Conservation (phyloP, 192 early-diverging fungal genomes). For the Coemansia sp. region DNA sequence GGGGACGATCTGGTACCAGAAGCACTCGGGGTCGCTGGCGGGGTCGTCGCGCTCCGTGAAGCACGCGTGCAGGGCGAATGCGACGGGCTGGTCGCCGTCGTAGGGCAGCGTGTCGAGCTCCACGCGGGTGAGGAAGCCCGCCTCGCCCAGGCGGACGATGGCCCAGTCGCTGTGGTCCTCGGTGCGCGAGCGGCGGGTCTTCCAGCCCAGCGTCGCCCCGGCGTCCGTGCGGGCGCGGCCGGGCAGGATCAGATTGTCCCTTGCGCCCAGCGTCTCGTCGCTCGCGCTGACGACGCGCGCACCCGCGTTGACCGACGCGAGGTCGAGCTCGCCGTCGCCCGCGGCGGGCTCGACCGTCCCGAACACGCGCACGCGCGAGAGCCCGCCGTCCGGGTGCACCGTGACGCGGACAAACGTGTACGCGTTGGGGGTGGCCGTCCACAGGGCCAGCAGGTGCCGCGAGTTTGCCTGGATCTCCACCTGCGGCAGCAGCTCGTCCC, state of each 20-base stretch:
- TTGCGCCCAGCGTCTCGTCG: constrained; percentile 66
- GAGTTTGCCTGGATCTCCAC: constrained; percentile 62
- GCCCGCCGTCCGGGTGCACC: constrained; percentile 75
- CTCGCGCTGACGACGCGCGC: constrained; percentile 59
- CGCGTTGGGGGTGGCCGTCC: constrained; percentile 36
- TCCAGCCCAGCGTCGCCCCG: constrained; percentile 76
- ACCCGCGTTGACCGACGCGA: constrained; percentile 61
- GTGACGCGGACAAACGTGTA: constrained; percentile 64
- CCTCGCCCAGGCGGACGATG: constrained; percentile 68
- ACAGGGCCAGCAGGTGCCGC: constrained; percentile 62
- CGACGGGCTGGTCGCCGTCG: constrained; percentile 85
- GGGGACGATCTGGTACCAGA: constrained; percentile 66
- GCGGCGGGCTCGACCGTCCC: constrained; percentile 54
- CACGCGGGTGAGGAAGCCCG: constrained; percentile 69
- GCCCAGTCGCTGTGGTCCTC: constrained; percentile 70
- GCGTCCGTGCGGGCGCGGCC: constrained; percentile 62
- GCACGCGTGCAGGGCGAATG: constrained; percentile 65
- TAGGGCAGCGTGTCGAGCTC: constrained; percentile 84
- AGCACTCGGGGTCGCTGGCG: constrained; percentile 44
- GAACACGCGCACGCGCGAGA: constrained; percentile 66
- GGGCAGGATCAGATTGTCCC: constrained; percentile 74
- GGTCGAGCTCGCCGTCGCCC: constrained; percentile 55
- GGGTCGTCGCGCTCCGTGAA: constrained; percentile 52
- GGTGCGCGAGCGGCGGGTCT: constrained; percentile 70
- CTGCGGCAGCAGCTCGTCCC: constrained; percentile 66